A percentile compares a stretch with the other conserved stretches of the same genome.
Evolutionary conservation across 805 yeast species (phyloP).

Genomic region (Alloascoidea africana): DNA sequence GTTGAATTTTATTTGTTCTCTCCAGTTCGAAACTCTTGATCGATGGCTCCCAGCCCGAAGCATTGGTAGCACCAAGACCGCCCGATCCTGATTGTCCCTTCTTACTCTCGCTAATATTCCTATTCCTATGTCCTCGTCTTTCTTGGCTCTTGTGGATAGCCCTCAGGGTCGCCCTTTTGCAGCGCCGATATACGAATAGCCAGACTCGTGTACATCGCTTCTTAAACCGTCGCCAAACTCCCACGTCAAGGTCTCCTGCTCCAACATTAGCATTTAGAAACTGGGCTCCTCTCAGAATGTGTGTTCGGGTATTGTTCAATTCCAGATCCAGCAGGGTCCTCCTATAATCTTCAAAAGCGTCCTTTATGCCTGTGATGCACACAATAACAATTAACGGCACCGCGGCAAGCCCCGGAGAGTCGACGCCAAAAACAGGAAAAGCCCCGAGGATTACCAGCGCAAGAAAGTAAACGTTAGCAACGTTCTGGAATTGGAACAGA

Average conservation of each 20-base stretch:
- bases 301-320: conserved; percentile 61
- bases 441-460: conserved; percentile 9
- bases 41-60: too few relatives aligned
- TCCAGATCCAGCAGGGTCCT: conserved; percentile 60
- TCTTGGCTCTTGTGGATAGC: too few relatives aligned
- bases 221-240: conserved; percentile 56
- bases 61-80: too few relatives aligned
- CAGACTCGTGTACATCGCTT: conserved; percentile 43
- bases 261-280: conserved; percentile 57
- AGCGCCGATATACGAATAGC: too few relatives aligned
- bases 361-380: conserved; percentile 57
- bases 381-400: conserved; percentile 75
- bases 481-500: conserved; percentile 63
- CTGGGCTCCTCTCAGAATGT: conserved; percentile 47
- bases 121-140: too few relatives aligned
- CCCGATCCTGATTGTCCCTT: too few relatives aligned
- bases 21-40: too few relatives aligned
- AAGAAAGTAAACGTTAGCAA: conserved; percentile 33
- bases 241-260: conserved; percentile 34
- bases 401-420: conserved; percentile 57
- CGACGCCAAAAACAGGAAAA: conserved; percentile 66
- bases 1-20: too few relatives aligned
- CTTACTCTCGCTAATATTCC: too few relatives aligned
- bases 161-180: too few relatives aligned
- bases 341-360: conserved; percentile 70